These are phyloP conservation scores for Kwoniella heveanensis DNA, from an alignment of 768 basidiomycete genomes.

Conservation along the genomic window DNA sequence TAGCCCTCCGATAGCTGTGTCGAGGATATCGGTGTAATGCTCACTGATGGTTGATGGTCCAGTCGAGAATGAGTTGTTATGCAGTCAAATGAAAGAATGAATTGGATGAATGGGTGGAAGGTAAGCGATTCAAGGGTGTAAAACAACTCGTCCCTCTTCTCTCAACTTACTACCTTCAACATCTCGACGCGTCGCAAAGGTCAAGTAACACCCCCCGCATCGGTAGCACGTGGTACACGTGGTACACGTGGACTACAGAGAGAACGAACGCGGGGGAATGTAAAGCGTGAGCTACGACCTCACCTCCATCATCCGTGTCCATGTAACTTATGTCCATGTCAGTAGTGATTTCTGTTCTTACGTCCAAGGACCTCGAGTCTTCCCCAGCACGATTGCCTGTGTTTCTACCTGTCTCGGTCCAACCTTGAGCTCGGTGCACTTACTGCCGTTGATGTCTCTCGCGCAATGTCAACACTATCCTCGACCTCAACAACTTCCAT, in stretches of 20 bases:
- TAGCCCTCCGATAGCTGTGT: too few relatives aligned
- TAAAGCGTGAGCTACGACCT: slow-evolving; percentile 1
- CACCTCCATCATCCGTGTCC: slow-evolving; percentile 4
- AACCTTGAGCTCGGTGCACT: too few relatives aligned
- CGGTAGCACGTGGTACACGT: slow-evolving; percentile 8
- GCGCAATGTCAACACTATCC: background rate
- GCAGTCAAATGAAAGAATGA: background rate
- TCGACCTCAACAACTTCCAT: slow-evolving; percentile 33
- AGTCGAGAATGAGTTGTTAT: background rate
- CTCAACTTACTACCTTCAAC: background rate
- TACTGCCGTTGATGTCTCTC: background rate
- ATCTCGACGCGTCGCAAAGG: background rate
- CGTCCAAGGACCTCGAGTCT: too few relatives aligned
- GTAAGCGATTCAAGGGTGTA: background rate
- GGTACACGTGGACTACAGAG: background rate
- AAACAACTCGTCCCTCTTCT: background rate
- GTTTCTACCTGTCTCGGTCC: too few relatives aligned
- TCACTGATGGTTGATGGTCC: too few relatives aligned
- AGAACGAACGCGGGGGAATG: background rate
- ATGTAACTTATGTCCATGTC: background rate
- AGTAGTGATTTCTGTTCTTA: too few relatives aligned
- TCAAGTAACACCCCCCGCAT: slow-evolving; percentile 2
- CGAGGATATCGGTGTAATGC: too few relatives aligned
- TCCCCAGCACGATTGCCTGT: too few relatives aligned
- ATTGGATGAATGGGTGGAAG: background rate